phyloP scores from a whole-genome alignment of 1,284 basidiomycete genomes.

The Ganoderma sinense region DNA sequence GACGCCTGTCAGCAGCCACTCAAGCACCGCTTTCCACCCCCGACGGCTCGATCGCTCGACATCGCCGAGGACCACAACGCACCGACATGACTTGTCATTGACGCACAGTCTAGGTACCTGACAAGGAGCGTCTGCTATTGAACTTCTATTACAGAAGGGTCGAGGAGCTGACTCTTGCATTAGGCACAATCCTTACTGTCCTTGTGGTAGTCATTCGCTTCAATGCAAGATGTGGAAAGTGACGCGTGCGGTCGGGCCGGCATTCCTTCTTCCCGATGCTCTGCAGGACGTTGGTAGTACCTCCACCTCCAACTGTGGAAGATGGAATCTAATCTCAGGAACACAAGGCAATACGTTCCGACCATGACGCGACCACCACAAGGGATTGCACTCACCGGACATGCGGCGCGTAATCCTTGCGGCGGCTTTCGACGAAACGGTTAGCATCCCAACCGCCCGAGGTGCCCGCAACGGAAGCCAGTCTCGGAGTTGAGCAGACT shows the following conservation, averaged over 20 bases:
- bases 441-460: not conserved
- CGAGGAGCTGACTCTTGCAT: not conserved
- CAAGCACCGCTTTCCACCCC: not conserved
- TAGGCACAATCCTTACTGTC: constrained; percentile 13
- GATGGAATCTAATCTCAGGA: not conserved
- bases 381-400: not conserved
- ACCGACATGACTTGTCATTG: not conserved
- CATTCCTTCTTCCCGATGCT: not conserved
- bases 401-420: not conserved
- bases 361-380: not conserved
- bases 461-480: not conserved
- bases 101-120: not conserved
- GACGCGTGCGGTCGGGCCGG: not conserved
- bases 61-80: not conserved
- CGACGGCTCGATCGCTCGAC: not conserved
- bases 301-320: not conserved
- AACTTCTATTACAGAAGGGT: not conserved
- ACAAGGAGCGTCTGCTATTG: not conserved
- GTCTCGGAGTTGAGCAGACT: not conserved
- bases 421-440: not conserved
- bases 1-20: not conserved
- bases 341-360: not conserved
- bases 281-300: not conserved
- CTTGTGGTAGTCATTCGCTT: not conserved
- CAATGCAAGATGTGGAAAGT: not conserved